Percentiles rank a stretch among this genome's conserved stretches.
phyloP scores from a whole-genome alignment of 305 asterid species.

The Solanum hybrid region DNA sequence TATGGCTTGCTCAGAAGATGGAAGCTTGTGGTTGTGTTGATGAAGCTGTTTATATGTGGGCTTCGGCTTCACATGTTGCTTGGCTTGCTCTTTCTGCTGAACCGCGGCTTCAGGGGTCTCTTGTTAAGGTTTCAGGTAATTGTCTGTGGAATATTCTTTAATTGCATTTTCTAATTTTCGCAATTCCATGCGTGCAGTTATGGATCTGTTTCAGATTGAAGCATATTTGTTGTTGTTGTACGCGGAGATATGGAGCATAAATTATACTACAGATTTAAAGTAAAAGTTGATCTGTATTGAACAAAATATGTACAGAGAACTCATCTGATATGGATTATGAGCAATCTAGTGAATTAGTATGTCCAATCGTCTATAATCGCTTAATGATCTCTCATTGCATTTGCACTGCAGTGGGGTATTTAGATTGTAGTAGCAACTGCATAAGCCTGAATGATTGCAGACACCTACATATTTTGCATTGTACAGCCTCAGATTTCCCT shows the following conservation, averaged over 20 bases:
- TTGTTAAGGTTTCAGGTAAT: slow-evolving; percentile 73
- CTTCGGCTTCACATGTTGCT: slow-evolving; percentile 57
- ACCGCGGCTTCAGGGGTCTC: slow-evolving; percentile 63
- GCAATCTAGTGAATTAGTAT: neutral
- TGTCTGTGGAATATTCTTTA: neutral
- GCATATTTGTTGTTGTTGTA: neutral
- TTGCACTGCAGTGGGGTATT: neutral
- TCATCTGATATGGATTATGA: neutral
- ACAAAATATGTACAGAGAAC: neutral
- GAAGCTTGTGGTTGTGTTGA: slow-evolving; percentile 56
- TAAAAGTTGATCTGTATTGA: neutral
- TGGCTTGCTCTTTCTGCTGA: slow-evolving; percentile 63
- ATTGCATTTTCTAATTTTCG: neutral
- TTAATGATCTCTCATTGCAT: neutral
- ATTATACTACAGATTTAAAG: neutral
- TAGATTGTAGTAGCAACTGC: neutral
- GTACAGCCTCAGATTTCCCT: neutral
- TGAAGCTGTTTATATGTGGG: slow-evolving; percentile 71
- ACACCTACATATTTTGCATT: neutral
- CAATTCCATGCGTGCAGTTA: neutral
- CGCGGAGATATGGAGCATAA: neutral
- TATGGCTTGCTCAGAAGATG: slow-evolving; percentile 84
- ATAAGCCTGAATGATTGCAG: neutral
- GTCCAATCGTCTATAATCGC: neutral
- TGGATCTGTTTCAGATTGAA: neutral